Percentiles rank a stretch among this genome's conserved stretches.
Evolutionary conservation across 441 rosid genomes (phyloP).

Genomic region (Capsella rubella): DNA sequence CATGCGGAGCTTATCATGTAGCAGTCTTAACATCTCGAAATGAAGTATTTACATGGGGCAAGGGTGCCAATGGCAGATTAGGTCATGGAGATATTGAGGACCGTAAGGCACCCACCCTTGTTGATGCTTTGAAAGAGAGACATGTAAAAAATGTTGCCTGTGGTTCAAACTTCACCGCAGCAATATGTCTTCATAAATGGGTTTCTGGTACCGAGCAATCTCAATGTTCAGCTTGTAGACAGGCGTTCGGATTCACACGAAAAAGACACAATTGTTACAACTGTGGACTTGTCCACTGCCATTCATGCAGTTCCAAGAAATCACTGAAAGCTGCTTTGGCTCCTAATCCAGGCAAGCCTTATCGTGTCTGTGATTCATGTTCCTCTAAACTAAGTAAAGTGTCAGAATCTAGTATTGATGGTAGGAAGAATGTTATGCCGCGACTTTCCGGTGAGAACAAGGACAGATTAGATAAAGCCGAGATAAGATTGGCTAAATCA

Average conservation of each 20-base stretch:
- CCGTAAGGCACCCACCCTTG: slow-evolving; percentile 75
- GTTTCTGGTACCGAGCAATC: slow-evolving; percentile 92
- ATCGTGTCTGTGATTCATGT: slow-evolving; percentile 97
- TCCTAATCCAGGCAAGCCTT: slow-evolving; percentile 88
- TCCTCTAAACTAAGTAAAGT: slow-evolving; percentile 76
- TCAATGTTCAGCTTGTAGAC: slow-evolving; percentile 92
- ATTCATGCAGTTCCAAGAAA: slow-evolving; percentile 94
- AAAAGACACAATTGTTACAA: slow-evolving; percentile 96
- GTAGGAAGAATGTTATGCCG: slow-evolving; percentile 69
- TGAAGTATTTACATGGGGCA: slow-evolving; percentile 96
- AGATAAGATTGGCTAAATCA: slow-evolving; percentile 77
- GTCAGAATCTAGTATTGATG: slow-evolving; percentile 64
- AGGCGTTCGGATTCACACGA: slow-evolving; percentile 90
- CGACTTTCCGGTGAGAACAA: slow-evolving; percentile 96
- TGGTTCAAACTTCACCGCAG: slow-evolving; percentile 88
- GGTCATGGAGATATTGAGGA: slow-evolving; percentile 96
- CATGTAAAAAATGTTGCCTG: slow-evolving; percentile 85
- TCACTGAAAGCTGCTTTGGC: slow-evolving; percentile 86
- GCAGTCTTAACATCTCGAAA: slow-evolving; percentile 80
- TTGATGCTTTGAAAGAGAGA: slow-evolving; percentile 88
- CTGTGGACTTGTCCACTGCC: slow-evolving; percentile 98
- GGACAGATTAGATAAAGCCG: slow-evolving; percentile 91
- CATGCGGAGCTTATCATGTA: slow-evolving; percentile 92
- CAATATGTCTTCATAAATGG: slow-evolving; percentile 95
- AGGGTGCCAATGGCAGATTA: slow-evolving; percentile 95